phyloP scores from a whole-genome alignment of 352 stramenopile species.

The Aphanomyces stellatus region DNA sequence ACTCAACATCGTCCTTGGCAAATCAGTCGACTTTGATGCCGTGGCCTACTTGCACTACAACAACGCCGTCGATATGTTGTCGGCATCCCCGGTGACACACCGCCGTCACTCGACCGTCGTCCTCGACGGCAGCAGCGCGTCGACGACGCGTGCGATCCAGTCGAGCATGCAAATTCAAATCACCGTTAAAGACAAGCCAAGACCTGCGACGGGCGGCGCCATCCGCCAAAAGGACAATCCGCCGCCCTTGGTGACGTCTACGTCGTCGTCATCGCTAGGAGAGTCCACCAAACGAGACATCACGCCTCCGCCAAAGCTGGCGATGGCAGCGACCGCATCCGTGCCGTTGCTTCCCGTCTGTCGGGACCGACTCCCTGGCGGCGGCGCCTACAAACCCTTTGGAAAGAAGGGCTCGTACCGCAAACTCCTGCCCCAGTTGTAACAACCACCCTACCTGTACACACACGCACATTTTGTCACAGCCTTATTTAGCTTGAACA shows the following conservation, averaged over 20 bases:
- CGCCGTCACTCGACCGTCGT: neutral
- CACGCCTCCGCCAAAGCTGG: too few species aligned
- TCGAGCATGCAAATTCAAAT: conserved; percentile 9
- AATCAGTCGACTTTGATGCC: conserved; percentile 35
- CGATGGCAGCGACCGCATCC: too few species aligned
- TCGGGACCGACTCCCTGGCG: too few species aligned
- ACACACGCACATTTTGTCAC: neutral
- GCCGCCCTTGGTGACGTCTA: neutral
- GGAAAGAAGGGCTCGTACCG: neutral
- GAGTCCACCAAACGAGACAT: too few species aligned
- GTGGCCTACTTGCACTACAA: conserved; percentile 29
- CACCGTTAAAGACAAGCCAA: neutral
- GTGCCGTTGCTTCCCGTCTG: too few species aligned
- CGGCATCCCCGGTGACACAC: neutral
- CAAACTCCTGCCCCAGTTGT: neutral
- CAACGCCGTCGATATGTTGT: neutral
- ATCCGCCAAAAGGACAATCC: neutral
- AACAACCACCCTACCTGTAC: neutral
- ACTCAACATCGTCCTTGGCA: conserved; percentile 30
- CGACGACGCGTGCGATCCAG: neutral
- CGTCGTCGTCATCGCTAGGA: neutral
- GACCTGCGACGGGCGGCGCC: neutral
- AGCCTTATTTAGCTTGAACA: neutral
- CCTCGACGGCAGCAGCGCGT: neutral
- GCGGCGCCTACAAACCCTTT: neutral